Base-by-base conservation (phyloP, 2,329 filamentous ascomycete species). In the Cordyceps militaris region DNA sequence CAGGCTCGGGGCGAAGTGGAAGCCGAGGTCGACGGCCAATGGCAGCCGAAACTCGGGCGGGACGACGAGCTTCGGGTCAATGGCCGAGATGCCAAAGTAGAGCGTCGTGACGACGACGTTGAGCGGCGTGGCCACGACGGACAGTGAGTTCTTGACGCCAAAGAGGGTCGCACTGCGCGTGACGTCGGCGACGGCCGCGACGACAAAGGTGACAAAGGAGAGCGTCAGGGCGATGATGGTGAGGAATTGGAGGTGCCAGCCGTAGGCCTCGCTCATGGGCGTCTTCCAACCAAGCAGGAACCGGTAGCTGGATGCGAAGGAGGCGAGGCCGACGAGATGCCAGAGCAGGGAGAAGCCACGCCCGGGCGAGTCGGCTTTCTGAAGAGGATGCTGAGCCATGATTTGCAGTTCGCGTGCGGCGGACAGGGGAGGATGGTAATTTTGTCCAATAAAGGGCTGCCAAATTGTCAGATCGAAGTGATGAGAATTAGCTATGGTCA, bases 141-240 rank as follows among this genome's bases (percentile, higher is more conserved):
- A 79, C 34, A 91, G 73, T 3, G 77, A 73, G 68, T 91, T 91
- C 71, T 91, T 91, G 57, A 79, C 66, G 2, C 73, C 67, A 71
- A 90, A 91, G 13, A 89, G 74, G n/a, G 66, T 67, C 1, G 70
- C 72, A 36, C 76, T 84, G 26, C 82, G 68, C 0, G 82, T 83
- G 9, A 89, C 64, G 68, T 91, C 88, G 55, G 87, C 84, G 36
- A 86, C 67, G 4, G 87, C 72, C 4, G 81, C 88, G 26, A 81
- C 70, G 51, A 70, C 63, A 68, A 90, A 90, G 52, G 84, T 86
- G 47, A 78, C 63, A 11, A 82, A 76, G 1, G 86, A 79, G 24
- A 87, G 73, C 1, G 78, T 74, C 44, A 91, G 79, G 26, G 86
- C 87, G 59, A 91, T 80, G 66, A 90, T 90, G 62, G 87, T 91